These are phyloP conservation scores for Podaxis sp. DNA, from an alignment of 768 basidiomycete genomes.

Conservation along the genomic window DNA sequence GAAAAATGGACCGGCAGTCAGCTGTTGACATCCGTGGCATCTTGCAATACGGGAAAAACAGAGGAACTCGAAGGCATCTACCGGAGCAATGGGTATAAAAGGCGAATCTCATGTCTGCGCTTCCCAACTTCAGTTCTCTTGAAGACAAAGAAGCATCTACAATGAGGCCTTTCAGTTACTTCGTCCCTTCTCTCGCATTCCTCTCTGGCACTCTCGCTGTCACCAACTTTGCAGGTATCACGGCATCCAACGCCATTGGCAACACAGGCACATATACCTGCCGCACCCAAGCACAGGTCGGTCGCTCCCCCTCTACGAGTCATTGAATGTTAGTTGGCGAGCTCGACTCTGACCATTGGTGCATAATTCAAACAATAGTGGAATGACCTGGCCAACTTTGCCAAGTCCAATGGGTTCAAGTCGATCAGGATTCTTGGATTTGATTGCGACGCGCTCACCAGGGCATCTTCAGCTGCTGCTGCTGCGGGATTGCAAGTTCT, in stretches of 20 bases:
- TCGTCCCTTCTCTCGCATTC: conserved; percentile 13
- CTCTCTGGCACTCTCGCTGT: conserved; percentile 22
- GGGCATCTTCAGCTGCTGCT: conserved; percentile 35
- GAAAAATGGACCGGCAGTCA: not conserved
- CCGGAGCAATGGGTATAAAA: not conserved
- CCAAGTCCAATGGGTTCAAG: conserved; percentile 31
- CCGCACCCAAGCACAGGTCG: conserved; percentile 33
- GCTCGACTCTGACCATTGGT: not conserved
- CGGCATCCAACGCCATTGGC: conserved; percentile 32
- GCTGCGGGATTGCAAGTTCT: conserved; percentile 29
- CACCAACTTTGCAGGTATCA: conserved; percentile 33
- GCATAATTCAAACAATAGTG: conserved; percentile 24
- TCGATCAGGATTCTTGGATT: conserved; percentile 36
- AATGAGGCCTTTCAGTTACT: not conserved
- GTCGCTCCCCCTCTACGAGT: not conserved
- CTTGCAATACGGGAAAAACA: not conserved
- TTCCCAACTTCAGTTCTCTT: not conserved
- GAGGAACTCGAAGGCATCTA: not conserved
- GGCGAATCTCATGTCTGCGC: not conserved
- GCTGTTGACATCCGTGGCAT: not conserved
- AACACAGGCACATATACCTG: conserved; percentile 30
- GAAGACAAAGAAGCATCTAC: not conserved
- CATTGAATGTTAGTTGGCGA: not conserved
- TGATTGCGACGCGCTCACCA: conserved; percentile 35
- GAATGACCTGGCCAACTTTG: conserved; percentile 31